phyloP scores from a whole-genome alignment of 2,329 filamentous ascomycete genomes.

The Pseudogymnoascus sp. region DNA sequence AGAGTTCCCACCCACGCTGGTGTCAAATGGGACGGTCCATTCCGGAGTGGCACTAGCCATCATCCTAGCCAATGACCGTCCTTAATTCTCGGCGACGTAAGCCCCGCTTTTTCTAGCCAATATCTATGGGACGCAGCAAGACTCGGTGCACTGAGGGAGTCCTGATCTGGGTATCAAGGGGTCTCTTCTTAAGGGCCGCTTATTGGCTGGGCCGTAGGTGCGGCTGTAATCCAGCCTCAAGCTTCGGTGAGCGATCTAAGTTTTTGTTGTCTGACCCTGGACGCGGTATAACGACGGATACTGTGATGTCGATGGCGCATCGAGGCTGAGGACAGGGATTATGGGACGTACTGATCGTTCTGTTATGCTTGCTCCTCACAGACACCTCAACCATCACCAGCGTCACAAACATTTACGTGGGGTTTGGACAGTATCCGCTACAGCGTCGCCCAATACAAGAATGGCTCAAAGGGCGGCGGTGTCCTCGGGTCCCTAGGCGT shows the following conservation, averaged over 20 bases:
- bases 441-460: neutral
- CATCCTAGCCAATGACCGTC: neutral
- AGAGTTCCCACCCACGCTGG: neutral
- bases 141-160: neutral
- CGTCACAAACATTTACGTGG: neutral
- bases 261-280: neutral
- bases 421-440: no score
- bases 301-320: neutral
- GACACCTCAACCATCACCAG: neutral
- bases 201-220: neutral
- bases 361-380: neutral
- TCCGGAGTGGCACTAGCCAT: neutral
- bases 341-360: neutral
- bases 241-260: neutral
- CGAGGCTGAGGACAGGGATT: neutral
- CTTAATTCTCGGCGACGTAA: neutral
- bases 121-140: neutral
- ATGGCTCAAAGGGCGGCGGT: neutral
- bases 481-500: neutral
- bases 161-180: neutral
- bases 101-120: neutral
- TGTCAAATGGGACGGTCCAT: neutral
- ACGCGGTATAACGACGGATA: neutral
- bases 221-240: neutral
- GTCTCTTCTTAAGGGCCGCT: neutral